Conservation (phyloP, 139 green algal genomes). For the Coccomyxa sp. region DNA sequence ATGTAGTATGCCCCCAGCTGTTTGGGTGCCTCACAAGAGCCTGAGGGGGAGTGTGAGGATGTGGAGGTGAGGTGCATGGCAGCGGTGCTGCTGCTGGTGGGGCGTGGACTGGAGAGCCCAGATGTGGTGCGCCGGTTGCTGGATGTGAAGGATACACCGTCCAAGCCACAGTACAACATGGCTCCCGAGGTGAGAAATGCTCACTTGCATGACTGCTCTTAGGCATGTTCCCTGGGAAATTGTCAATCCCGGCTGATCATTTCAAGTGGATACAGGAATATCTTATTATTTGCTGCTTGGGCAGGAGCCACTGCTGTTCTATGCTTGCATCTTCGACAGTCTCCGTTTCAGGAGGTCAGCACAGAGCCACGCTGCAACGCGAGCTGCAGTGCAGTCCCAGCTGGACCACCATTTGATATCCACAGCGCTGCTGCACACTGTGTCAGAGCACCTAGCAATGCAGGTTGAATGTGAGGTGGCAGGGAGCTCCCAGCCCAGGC, state of each 20-base stretch:
- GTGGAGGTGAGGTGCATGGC: conserved; percentile 90
- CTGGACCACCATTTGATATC: conserved; percentile 25
- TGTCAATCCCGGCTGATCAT: background rate
- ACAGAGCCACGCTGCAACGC: background rate
- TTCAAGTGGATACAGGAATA: background rate
- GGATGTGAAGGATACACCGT: conserved; percentile 47
- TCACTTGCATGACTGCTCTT: background rate
- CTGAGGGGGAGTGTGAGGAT: background rate
- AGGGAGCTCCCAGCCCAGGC: background rate
- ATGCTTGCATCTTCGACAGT: conserved; percentile 46
- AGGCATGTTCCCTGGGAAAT: background rate
- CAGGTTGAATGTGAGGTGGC: background rate
- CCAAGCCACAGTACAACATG: conserved; percentile 84
- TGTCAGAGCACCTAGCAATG: background rate
- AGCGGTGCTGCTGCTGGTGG: conserved; percentile 88
- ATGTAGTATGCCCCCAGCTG: no score
- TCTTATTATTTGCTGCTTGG: background rate
- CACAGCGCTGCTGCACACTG: conserved; percentile 7
- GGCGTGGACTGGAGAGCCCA: conserved; percentile 68
- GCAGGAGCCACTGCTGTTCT: conserved; percentile 75
- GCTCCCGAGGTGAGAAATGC: conserved; percentile 53
- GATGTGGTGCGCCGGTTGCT: conserved; percentile 66
- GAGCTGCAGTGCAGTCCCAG: background rate
- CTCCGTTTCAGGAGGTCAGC: conserved; percentile 17
- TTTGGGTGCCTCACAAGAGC: no score